Percentiles rank a stretch among this genome's conserved stretches.
Evolutionary conservation across 306 rosid species (phyloP).

Genomic region (Castanopsis chinensis): DNA sequence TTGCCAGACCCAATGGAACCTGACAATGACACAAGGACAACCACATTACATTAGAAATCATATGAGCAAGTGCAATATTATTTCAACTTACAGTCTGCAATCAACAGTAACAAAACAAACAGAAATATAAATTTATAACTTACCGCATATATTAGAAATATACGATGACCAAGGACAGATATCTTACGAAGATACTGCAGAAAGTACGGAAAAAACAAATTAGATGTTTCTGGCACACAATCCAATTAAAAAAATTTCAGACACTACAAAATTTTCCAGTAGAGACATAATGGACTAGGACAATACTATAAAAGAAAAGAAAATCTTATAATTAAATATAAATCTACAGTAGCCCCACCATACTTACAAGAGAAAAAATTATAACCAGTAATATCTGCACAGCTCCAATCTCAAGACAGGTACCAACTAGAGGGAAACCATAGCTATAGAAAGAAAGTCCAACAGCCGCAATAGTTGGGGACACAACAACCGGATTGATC

Average conservation of each 20-base stretch:
- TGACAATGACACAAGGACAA: conserved; percentile 40
- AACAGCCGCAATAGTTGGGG: conserved; percentile 99
- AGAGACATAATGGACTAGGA: neutral
- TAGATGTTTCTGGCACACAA: conserved; percentile 15
- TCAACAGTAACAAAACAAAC: neutral
- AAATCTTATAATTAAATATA: conserved; percentile 1
- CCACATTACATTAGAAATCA: conserved; percentile 19
- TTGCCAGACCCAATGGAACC: conserved; percentile 97
- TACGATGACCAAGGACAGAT: conserved; percentile 91
- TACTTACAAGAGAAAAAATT: conserved; percentile 90
- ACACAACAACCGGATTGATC: conserved; percentile 93
- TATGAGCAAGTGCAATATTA: conserved; percentile 10
- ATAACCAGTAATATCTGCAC: conserved; percentile 84
- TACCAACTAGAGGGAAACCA: conserved; percentile 90
- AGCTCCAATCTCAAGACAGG: conserved; percentile 93
- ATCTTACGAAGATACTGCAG: conserved; percentile 91
- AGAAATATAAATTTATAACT: conserved; percentile 27
- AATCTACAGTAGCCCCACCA: conserved; percentile 10
- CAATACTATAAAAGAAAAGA: neutral
- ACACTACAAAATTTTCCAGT: neutral
- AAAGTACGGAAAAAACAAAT: conserved; percentile 20
- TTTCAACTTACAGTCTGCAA: conserved; percentile 3
- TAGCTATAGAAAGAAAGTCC: conserved; percentile 96
- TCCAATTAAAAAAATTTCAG: neutral
- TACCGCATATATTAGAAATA: conserved; percentile 92